phyloP scores from a whole-genome alignment of 2,329 filamentous ascomycete genomes.

The Exophiala sp. region DNA sequence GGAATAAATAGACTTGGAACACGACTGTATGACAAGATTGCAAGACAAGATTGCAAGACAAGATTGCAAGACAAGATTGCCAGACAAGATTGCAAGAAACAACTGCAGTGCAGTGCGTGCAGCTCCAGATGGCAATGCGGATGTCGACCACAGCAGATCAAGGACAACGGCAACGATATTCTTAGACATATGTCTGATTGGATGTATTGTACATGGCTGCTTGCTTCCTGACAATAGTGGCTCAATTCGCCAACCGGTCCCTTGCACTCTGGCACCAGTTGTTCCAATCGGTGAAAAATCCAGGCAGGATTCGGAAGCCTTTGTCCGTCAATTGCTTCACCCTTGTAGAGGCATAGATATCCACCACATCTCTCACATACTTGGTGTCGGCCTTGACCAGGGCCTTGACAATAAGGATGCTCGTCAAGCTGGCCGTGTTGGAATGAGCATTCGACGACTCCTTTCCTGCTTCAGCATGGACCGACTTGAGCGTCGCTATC shows the following conservation, averaged over 20 bases:
- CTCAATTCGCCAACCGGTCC: conserved; percentile 11
- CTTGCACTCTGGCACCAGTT: conserved; percentile 54
- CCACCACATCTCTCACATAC: conserved; percentile 51
- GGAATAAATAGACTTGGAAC: too few species aligned
- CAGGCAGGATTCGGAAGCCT: conserved; percentile 55
- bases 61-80: too few species aligned
- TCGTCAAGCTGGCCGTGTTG: conserved; percentile 62
- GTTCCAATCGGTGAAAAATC: conserved; percentile 66
- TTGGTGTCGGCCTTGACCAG: conserved; percentile 45
- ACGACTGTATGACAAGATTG: too few species aligned
- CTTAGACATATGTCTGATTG: too few species aligned
- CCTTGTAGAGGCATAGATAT: conserved; percentile 60
- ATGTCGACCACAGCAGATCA: too few species aligned
- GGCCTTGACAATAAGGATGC: conserved; percentile 41
- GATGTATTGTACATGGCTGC: not conserved
- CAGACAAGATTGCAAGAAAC: too few species aligned
- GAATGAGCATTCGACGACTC: conserved; percentile 62
- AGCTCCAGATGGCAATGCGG: too few species aligned
- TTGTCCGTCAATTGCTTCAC: conserved; percentile 53
- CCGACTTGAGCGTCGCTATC: conserved; percentile 46
- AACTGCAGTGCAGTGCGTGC: too few species aligned
- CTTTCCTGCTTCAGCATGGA: conserved; percentile 60
- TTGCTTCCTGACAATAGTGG: not conserved
- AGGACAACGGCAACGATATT: too few species aligned
- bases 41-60: too few species aligned